phyloP scores from a whole-genome alignment of 148 eudicot genomes.

The Camellia lanceoleosa region DNA sequence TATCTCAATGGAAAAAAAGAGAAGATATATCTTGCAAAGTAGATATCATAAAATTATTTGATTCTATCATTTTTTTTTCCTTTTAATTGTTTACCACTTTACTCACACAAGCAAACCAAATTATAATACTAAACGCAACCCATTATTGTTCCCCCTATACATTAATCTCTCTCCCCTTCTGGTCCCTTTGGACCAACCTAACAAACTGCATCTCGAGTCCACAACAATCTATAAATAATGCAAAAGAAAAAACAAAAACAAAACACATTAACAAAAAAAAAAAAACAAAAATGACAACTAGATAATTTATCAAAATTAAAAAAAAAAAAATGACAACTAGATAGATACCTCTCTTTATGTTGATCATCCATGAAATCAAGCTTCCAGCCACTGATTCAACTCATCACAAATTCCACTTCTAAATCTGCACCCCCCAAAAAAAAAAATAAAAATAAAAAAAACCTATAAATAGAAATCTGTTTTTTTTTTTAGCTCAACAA shows the following conservation, averaged over 20 bases:
- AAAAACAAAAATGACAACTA: constrained; percentile 19
- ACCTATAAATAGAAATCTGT: too few species aligned
- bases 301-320: too few species aligned
- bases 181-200: constrained; percentile 37
- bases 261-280: neutral
- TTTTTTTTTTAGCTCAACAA: too few species aligned
- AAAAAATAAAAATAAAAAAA: too few species aligned
- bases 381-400: too few species aligned
- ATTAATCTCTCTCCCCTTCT: constrained; percentile 18
- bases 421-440: too few species aligned
- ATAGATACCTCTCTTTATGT: too few species aligned
- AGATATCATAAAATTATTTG: neutral
- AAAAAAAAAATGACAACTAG: too few species aligned
- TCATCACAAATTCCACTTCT: too few species aligned
- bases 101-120: constrained; percentile 16
- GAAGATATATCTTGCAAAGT: constrained; percentile 9
- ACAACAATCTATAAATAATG: constrained; percentile 20
- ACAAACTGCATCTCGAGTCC: constrained; percentile 33
- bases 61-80: neutral
- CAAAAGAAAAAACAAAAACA: neutral
- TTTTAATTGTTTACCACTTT: constrained; percentile 8
- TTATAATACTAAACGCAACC: constrained; percentile 22
- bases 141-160: constrained; percentile 46
- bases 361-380: too few species aligned
- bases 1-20: too few species aligned